Percentiles rank a stretch among this genome's conserved stretches.
phyloP scores from a whole-genome alignment of 2,329 filamentous ascomycete genomes.

The Fusarium keratoplasticum region DNA sequence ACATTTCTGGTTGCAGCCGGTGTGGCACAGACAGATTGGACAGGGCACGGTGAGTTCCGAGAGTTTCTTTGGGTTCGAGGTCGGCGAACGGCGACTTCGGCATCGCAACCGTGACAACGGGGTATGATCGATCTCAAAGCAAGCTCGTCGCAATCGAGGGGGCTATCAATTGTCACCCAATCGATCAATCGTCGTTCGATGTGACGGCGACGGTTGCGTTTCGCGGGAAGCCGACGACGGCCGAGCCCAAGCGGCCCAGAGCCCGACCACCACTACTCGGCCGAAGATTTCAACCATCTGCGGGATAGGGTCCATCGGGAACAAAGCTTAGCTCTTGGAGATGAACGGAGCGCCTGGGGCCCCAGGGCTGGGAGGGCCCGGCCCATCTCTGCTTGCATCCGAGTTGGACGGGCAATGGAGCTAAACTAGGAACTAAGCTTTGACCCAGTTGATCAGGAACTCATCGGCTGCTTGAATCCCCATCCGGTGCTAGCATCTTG shows the following conservation, averaged over 20 bases:
- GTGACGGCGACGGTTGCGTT: conserved; percentile 9
- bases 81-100: conserved; percentile 7
- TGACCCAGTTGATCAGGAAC: conserved; percentile 22
- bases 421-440: conserved; percentile 32
- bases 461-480: conserved; percentile 16
- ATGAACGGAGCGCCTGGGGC: conserved; percentile 8
- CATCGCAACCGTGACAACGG: background rate
- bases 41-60: conserved; percentile 23
- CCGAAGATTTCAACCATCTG: conserved; percentile 22
- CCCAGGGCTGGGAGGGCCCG: conserved; percentile 8
- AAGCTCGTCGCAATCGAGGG: background rate
- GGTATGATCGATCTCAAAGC: conserved; percentile 11
- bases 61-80: background rate
- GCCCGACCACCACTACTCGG: conserved; percentile 24
- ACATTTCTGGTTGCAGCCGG: conserved; percentile 10
- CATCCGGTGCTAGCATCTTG: conserved; percentile 6
- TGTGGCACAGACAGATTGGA: conserved; percentile 25
- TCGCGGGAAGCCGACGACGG: conserved; percentile 25
- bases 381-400: conserved; percentile 4
- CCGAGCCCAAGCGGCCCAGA: conserved; percentile 30
- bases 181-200: background rate
- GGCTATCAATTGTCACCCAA: background rate
- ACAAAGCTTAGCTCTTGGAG: conserved; percentile 17
- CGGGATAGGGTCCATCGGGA: conserved; percentile 11
- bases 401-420: conserved; percentile 2